A percentile compares a stretch with the other conserved stretches of the same genome.
phyloP scores from a whole-genome alignment of 1,139 yeast genomes.

The Saccharomyces hybrid region DNA sequence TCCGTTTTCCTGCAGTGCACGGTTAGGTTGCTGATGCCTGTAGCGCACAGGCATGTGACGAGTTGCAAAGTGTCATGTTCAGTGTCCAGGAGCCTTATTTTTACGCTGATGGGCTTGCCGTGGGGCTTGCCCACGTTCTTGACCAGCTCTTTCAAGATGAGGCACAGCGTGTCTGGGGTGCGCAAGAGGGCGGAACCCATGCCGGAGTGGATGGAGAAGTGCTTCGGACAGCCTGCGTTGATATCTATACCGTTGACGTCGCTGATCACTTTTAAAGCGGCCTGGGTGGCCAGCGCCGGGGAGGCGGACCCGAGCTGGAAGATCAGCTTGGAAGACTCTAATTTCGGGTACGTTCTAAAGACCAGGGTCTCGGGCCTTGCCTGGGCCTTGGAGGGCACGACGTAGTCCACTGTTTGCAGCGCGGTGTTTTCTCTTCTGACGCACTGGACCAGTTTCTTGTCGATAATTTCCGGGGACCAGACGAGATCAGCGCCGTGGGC shows the following conservation, averaged over 20 bases:
- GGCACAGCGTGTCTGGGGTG: conserved; percentile 71
- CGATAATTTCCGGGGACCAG: conserved; percentile 93
- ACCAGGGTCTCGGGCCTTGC: conserved; percentile 41
- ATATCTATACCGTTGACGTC: conserved; percentile 93
- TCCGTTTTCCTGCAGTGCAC: conserved; percentile 84
- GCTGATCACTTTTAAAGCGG: conserved; percentile 67
- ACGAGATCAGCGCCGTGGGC: conserved; percentile 87
- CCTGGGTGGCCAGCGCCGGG: conserved; percentile 78
- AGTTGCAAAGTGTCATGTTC: conserved; percentile 54
- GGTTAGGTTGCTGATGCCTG: conserved; percentile 81
- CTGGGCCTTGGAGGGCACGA: conserved; percentile 30
- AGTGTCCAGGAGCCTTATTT: conserved; percentile 67
- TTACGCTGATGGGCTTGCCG: conserved; percentile 78
- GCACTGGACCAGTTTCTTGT: conserved; percentile 70
- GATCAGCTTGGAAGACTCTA: conserved; percentile 58
- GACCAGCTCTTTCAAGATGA: conserved; percentile 61
- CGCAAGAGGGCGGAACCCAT: conserved; percentile 92
- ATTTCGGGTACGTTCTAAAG: conserved; percentile 62
- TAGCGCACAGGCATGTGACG: conserved; percentile 55
- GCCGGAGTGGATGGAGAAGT: conserved; percentile 80
- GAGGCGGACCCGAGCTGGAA: conserved; percentile 88
- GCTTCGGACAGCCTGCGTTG: conserved; percentile 95
- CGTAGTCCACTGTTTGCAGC: conserved; percentile 55
- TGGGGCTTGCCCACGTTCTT: conserved; percentile 71
- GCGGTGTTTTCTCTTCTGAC: conserved; percentile 48